Evolutionary conservation across 2,329 filamentous ascomycete genomes (phyloP).

Genomic region (Paracorniculantispora psalliotae): DNA sequence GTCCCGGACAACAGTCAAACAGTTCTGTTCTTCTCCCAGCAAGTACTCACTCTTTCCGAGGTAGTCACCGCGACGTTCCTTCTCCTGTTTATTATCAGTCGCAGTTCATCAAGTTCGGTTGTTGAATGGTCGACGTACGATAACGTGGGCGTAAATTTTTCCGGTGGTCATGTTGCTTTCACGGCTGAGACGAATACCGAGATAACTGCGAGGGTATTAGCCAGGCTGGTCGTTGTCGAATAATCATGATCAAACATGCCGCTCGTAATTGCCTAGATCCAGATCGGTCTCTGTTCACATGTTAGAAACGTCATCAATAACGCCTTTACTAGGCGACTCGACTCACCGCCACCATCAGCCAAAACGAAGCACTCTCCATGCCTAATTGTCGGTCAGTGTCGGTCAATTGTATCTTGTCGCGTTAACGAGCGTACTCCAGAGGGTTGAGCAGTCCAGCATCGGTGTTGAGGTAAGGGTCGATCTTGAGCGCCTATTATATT

Average conservation of each 20-base stretch:
- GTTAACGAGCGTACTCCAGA: slow-evolving; percentile 24
- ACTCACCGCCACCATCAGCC: slow-evolving; percentile 60
- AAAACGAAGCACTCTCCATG: slow-evolving; percentile 90
- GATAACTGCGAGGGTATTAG: slow-evolving; percentile 23
- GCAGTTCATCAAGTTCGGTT: not conserved
- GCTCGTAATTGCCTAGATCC: slow-evolving; percentile 48
- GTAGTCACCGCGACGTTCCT: slow-evolving; percentile 64
- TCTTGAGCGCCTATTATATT: slow-evolving; percentile 34
- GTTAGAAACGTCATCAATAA: slow-evolving; percentile 1
- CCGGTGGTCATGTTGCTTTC: slow-evolving; percentile 98
- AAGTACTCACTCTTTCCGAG: slow-evolving; percentile 60
- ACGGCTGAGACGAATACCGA: slow-evolving; percentile 72
- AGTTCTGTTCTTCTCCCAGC: not conserved
- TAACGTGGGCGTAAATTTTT: slow-evolving; percentile 89
- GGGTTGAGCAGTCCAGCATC: slow-evolving; percentile 26
- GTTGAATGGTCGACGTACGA: slow-evolving; percentile 45
- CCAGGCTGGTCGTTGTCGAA: not conserved
- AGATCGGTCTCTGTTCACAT: slow-evolving; percentile 37
- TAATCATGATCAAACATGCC: not conserved
- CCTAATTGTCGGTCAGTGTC: slow-evolving; percentile 32
- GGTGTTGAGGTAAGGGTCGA: slow-evolving; percentile 46
- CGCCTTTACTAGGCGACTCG: slow-evolving; percentile 26
- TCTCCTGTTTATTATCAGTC: slow-evolving; percentile 38
- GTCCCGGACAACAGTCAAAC: not conserved
- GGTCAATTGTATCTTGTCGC: not conserved